These are phyloP conservation scores for Eucalyptus polybractea DNA, from an alignment of 345 rosid genomes.

Conservation along the genomic window DNA sequence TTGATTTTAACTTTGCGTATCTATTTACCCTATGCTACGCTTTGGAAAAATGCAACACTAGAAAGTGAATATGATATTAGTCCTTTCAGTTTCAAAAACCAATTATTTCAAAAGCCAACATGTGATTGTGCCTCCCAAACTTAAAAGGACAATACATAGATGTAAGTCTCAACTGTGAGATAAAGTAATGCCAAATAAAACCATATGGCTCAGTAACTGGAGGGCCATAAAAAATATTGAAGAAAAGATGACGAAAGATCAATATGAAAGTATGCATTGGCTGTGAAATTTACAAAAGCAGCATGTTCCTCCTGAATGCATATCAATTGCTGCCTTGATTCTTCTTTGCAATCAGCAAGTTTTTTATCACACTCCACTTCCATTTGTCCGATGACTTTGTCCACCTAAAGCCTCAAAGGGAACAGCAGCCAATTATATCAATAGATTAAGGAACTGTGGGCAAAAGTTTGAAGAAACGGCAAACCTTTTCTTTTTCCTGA, in stretches of 20 bases:
- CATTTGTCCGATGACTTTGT: constrained; percentile 29
- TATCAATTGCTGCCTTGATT: constrained; percentile 35
- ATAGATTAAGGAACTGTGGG: not conserved
- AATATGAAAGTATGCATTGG: constrained; percentile 2
- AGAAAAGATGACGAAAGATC: not conserved
- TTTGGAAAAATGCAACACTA: not conserved
- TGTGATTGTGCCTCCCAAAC: not conserved
- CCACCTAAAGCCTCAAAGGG: constrained; percentile 34
- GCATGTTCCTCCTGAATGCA: constrained; percentile 53
- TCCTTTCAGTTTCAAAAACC: not conserved
- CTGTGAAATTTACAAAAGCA: constrained; percentile 33
- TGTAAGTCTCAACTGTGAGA: not conserved
- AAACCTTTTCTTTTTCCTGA: constrained; percentile 59
- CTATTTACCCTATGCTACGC: not conserved
- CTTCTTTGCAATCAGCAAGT: constrained; percentile 44
- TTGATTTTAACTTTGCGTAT: not conserved
- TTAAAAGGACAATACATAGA: not conserved
- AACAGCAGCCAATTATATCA: not conserved
- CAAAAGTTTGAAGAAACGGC: not conserved
- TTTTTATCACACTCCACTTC: constrained; percentile 40
- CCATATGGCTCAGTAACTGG: not conserved
- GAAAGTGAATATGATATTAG: not conserved
- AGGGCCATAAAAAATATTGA: not conserved
- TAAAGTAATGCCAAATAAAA: not conserved
- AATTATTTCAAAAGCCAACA: not conserved